phyloP scores from a whole-genome alignment of 768 basidiomycete genomes.

The Macrocybe gigantea region DNA sequence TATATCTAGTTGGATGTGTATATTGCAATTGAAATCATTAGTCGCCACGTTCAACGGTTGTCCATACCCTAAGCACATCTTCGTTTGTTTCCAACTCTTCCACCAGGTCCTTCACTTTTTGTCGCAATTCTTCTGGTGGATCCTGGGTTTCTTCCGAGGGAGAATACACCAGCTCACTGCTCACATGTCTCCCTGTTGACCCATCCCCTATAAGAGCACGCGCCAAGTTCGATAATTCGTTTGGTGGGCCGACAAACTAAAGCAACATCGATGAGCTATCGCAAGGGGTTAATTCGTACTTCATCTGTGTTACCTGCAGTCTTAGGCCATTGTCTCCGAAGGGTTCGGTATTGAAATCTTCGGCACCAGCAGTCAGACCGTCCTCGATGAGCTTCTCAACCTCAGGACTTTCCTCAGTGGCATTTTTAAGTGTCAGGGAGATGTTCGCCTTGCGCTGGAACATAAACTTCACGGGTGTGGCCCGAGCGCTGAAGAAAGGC shows the following conservation, averaged over 20 bases:
- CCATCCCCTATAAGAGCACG: slow-evolving; percentile 22
- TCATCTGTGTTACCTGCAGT: too few relatives aligned
- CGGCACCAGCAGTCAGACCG: slow-evolving; percentile 12
- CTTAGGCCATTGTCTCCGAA: too few relatives aligned
- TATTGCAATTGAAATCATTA: neutral
- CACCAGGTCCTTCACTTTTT: slow-evolving; percentile 37
- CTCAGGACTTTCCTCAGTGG: slow-evolving; percentile 31
- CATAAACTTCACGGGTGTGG: slow-evolving; percentile 61
- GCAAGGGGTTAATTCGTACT: too few relatives aligned
- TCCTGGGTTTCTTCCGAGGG: slow-evolving; percentile 34
- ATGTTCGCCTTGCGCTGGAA: slow-evolving; percentile 53
- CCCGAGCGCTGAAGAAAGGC: slow-evolving; percentile 40
- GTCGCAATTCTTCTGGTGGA: slow-evolving; percentile 31
- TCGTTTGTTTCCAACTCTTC: slow-evolving; percentile 50
- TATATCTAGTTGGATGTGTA: neutral
- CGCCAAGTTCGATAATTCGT: slow-evolving; percentile 31
- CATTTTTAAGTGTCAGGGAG: slow-evolving; percentile 30
- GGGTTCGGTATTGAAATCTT: slow-evolving; percentile 13
- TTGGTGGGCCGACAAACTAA: slow-evolving; percentile 42
- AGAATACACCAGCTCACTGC: slow-evolving; percentile 50
- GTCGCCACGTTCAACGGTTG: slow-evolving; percentile 10
- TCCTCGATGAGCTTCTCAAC: slow-evolving; percentile 24
- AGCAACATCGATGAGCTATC: neutral
- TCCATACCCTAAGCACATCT: slow-evolving; percentile 57
- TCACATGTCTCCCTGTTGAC: slow-evolving; percentile 25